Percentiles rank a stretch among this genome's conserved stretches.
These are phyloP conservation scores for Rhizophagus prolifer DNA, from an alignment of 192 early-diverging fungal species.

Conservation along the genomic window DNA sequence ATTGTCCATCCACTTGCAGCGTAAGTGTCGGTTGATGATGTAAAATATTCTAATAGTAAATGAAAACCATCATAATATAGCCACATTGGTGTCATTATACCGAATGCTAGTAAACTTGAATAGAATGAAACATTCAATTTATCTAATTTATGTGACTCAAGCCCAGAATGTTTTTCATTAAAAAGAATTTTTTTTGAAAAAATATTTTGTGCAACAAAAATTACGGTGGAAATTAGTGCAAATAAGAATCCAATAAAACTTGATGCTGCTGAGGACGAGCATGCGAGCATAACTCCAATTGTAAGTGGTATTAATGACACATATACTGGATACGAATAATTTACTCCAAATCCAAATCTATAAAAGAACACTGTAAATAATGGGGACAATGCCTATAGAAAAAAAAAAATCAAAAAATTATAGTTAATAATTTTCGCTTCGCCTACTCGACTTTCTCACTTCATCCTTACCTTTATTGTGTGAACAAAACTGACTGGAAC, in stretches of 20 bases:
- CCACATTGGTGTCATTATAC: constrained; percentile 83
- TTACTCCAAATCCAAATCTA: constrained; percentile 64
- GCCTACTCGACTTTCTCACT: not conserved
- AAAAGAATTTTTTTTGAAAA: constrained; percentile 79
- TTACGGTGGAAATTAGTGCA: constrained; percentile 71
- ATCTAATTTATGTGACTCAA: constrained; percentile 65
- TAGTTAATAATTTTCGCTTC: not conserved
- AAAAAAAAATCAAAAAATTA: not conserved
- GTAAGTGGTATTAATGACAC: constrained; percentile 76
- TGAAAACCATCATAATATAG: constrained; percentile 66
- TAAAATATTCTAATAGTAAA: constrained; percentile 32
- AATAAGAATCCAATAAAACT: constrained; percentile 72
- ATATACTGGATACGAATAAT: constrained; percentile 73
- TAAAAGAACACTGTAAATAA: constrained; percentile 84
- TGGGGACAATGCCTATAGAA: constrained; percentile 70
- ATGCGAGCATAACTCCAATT: constrained; percentile 87
- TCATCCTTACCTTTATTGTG: constrained; percentile 77
- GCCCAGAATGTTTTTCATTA: constrained; percentile 35
- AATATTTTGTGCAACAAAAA: constrained; percentile 89
- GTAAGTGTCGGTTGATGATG: not conserved
- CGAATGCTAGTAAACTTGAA: constrained; percentile 68
- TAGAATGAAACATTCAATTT: constrained; percentile 88
- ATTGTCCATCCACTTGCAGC: constrained; percentile 37
- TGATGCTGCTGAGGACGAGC: constrained; percentile 67
- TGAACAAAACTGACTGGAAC: constrained; percentile 86